These are phyloP conservation scores for Taphrina wiesneri DNA, from an alignment of 1,139 yeast genomes.

Conservation along the genomic window DNA sequence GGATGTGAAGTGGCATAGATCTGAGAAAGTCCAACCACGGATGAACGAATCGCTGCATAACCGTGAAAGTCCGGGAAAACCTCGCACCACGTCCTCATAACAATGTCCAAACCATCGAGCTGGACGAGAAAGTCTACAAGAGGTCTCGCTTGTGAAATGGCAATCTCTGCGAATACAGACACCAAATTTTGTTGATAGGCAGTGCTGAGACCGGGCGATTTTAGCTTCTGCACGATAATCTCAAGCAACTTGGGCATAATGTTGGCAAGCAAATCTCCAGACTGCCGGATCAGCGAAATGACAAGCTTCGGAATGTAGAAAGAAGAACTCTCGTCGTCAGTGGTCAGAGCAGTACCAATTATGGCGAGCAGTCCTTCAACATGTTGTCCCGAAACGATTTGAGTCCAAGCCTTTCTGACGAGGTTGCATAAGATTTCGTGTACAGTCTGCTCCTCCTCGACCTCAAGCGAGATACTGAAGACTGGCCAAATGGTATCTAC, in stretches of 20 bases:
- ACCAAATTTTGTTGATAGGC: constrained; percentile 34
- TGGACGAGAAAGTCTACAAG: constrained; percentile 32
- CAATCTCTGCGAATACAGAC: constrained; percentile 36
- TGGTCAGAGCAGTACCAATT: constrained; percentile 26
- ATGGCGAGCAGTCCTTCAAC: constrained; percentile 18
- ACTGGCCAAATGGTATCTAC: constrained; percentile 35
- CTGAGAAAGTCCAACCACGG: constrained; percentile 35
- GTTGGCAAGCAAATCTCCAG: constrained; percentile 19
- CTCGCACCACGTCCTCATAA: constrained; percentile 38
- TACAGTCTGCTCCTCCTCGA: constrained; percentile 35
- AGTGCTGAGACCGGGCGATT: constrained; percentile 18
- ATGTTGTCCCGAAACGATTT: constrained; percentile 25
- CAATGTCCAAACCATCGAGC: constrained; percentile 30
- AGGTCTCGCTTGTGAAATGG: constrained; percentile 26
- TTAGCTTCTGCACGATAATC: constrained; percentile 16
- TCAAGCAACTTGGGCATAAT: constrained; percentile 33
- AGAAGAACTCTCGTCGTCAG: constrained; percentile 21
- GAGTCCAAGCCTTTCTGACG: constrained; percentile 31
- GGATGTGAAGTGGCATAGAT: constrained; percentile 25
- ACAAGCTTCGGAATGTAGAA: constrained; percentile 34
- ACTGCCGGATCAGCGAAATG: constrained; percentile 32
- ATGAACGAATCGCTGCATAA: constrained; percentile 32
- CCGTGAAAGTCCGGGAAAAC: constrained; percentile 36
- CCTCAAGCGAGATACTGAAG: constrained; percentile 24
- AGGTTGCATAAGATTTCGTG: constrained; percentile 33